These are phyloP conservation scores for Ambrosiella beaveri DNA, from an alignment of 2,329 filamentous ascomycete species.

Conservation along the genomic window DNA sequence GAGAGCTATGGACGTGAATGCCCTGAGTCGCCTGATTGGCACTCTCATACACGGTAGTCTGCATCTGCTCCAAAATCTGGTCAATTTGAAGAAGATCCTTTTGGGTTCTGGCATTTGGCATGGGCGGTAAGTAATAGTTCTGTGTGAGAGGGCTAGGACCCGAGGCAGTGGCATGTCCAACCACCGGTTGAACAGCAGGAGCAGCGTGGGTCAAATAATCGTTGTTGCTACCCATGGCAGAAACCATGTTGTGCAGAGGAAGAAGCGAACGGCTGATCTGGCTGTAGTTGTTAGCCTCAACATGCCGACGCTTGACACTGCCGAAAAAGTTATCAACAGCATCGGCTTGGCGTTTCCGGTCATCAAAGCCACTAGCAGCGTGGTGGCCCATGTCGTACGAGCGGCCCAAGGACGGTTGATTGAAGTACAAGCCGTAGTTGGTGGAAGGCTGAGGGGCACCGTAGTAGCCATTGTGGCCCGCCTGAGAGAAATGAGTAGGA, in stretches of 20 bases:
- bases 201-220: constrained; percentile 36
- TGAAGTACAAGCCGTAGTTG: constrained; percentile 65
- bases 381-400: constrained; percentile 11
- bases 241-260: constrained; percentile 57
- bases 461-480: constrained; percentile 34
- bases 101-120: constrained; percentile 80
- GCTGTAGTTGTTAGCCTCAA: constrained; percentile 77
- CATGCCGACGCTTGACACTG: constrained; percentile 75
- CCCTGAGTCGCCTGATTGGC: constrained; percentile 66
- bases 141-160: constrained; percentile 42
- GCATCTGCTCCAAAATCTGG: constrained; percentile 87
- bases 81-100: constrained; percentile 88
- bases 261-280: constrained; percentile 81
- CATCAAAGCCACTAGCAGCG: constrained; percentile 36
- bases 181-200: constrained; percentile 26
- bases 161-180: constrained; percentile 39
- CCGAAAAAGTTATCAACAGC: constrained; percentile 88
- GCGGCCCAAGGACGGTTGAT: constrained; percentile 38
- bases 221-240: constrained; percentile 35
- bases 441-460: constrained; percentile 38
- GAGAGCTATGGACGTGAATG: constrained; percentile 59
- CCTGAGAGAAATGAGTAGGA: constrained; percentile 39
- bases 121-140: constrained; percentile 67
- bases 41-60: constrained; percentile 89
- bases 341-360: constrained; percentile 71